phyloP scores from a whole-genome alignment of 331 rosid genomes.

The Malus hybrid region DNA sequence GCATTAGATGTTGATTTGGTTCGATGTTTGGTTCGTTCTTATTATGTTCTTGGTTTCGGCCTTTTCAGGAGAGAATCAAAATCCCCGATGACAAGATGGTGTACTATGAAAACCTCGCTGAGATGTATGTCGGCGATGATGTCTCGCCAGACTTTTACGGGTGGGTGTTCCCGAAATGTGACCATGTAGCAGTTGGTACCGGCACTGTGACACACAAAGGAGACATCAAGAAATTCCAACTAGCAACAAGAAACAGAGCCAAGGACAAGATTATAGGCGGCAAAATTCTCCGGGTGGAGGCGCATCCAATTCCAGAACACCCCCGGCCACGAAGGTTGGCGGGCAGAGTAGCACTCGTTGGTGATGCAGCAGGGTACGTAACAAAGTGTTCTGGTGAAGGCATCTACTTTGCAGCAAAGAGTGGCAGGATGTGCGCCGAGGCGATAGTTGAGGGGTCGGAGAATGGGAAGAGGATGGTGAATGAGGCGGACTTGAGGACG shows the following conservation, averaged over 20 bases:
- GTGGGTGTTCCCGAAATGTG: constrained; percentile 93
- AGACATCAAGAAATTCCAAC: constrained; percentile 92
- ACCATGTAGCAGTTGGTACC: constrained; percentile 92
- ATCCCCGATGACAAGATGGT: constrained; percentile 88
- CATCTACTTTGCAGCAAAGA: constrained; percentile 89
- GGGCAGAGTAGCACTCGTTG: constrained; percentile 69
- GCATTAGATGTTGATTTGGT: too few relatives aligned
- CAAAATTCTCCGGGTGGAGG: constrained; percentile 88
- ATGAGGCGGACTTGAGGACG: constrained; percentile 72
- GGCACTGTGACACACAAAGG: constrained; percentile 95
- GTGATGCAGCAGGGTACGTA: constrained; percentile 91
- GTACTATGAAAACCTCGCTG: constrained; percentile 82
- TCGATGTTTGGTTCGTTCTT: too few relatives aligned
- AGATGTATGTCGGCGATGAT: constrained; percentile 92
- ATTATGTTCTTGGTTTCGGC: neutral
- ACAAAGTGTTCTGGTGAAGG: constrained; percentile 93
- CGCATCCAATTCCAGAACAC: constrained; percentile 89
- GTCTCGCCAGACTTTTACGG: constrained; percentile 91
- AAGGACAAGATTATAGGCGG: constrained; percentile 83
- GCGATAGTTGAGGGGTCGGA: constrained; percentile 78
- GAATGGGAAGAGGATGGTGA: constrained; percentile 82
- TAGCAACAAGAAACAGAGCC: constrained; percentile 86
- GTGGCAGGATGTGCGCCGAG: constrained; percentile 95
- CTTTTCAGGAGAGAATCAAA: constrained; percentile 69
- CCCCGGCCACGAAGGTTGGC: constrained; percentile 73